phyloP scores from a whole-genome alignment of 2,329 filamentous ascomycete species.

The Blumeriella jaapii region DNA sequence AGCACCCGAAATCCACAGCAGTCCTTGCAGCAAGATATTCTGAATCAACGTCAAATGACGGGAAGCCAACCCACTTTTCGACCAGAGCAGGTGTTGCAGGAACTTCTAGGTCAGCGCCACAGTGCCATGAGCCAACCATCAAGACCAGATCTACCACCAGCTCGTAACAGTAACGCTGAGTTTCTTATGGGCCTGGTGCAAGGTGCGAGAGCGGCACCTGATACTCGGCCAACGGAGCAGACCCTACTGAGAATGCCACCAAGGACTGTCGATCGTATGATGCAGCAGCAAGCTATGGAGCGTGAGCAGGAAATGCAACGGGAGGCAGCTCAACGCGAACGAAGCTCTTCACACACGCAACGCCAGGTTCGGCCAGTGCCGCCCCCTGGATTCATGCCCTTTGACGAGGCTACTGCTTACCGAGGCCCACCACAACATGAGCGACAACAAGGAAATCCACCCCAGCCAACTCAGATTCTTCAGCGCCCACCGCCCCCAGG shows the following conservation, averaged over 20 bases:
- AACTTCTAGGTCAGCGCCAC: constrained; percentile 48
- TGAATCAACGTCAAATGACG: constrained; percentile 32
- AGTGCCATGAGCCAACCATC: constrained; percentile 40
- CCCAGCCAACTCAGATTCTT: constrained; percentile 51
- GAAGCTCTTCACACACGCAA: constrained; percentile 23
- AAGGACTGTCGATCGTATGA: constrained; percentile 25
- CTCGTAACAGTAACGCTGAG: constrained; percentile 51
- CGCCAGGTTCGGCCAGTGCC: constrained; percentile 30
- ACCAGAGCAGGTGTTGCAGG: constrained; percentile 49
- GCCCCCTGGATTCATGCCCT: constrained; percentile 23
- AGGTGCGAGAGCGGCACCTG: constrained; percentile 35
- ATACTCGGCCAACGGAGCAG: constrained; percentile 41
- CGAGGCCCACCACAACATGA: constrained; percentile 23
- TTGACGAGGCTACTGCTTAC: constrained; percentile 22
- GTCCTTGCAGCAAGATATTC: constrained; percentile 37
- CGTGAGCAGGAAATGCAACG: constrained; percentile 25
- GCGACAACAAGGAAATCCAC: constrained; percentile 26
- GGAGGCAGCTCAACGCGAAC: constrained; percentile 22
- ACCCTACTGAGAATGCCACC: constrained; percentile 36
- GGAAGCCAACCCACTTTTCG: constrained; percentile 32
- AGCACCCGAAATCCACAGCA: constrained; percentile 27
- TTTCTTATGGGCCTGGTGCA: constrained; percentile 81
- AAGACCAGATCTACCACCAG: constrained; percentile 36
- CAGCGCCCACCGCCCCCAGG: constrained; percentile 51
- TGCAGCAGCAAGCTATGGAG: constrained; percentile 39